Percentiles rank a stretch among this genome's conserved stretches.
These are phyloP conservation scores for Ulota crispa DNA, from an alignment of 225 moss, liverwort and hornwort genomes.

Conservation along the genomic window DNA sequence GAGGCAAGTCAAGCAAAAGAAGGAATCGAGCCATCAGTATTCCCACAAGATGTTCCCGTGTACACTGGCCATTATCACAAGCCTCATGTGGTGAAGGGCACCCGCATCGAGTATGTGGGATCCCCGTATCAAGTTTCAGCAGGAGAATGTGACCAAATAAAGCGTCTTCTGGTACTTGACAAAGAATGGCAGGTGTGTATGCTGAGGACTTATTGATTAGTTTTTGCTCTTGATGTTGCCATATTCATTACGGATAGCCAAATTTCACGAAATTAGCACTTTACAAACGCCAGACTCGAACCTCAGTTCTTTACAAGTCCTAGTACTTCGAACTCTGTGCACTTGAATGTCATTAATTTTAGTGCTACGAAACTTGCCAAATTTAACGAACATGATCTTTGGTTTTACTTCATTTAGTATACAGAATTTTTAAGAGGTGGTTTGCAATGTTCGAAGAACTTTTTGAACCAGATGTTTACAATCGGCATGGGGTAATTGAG, in stretches of 20 bases:
- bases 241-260: neutral
- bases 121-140: slow-evolving; percentile 94
- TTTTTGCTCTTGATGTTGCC: neutral
- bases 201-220: neutral
- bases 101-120: slow-evolving; percentile 90
- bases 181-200: slow-evolving; percentile 71
- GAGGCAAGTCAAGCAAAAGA: slow-evolving; percentile 92
- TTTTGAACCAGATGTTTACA: neutral
- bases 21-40: slow-evolving; percentile 82
- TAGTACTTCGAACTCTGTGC: neutral
- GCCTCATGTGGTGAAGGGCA: slow-evolving; percentile 87
- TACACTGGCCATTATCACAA: slow-evolving; percentile 98
- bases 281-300: neutral
- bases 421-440: slow-evolving; percentile 3
- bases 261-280: neutral
- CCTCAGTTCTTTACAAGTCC: neutral
- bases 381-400: neutral
- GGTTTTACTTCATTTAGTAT: slow-evolving; percentile 1
- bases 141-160: slow-evolving; percentile 69
- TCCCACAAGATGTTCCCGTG: slow-evolving; percentile 73
- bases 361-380: neutral
- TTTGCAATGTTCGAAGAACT: neutral
- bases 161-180: slow-evolving; percentile 83
- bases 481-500: slow-evolving; percentile 12
- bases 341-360: neutral